Evolutionary conservation across 1,284 basidiomycete genomes (phyloP), one percentile per base, ranked within the genome.

Genomic region (Limonomyces culmigenus): DNA sequence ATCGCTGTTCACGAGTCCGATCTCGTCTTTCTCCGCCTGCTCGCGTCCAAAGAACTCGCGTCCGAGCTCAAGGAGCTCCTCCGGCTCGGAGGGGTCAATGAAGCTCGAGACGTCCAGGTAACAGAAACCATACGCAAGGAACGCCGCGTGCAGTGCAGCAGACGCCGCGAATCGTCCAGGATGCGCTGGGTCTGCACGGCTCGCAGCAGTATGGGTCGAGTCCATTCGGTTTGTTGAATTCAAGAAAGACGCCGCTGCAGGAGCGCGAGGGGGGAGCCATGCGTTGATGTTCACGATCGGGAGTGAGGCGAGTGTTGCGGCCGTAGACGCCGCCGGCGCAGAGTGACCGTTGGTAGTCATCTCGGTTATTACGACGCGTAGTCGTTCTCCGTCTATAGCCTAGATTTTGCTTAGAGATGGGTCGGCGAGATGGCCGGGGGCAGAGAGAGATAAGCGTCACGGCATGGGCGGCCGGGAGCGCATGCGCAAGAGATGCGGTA

Each of bases 81-180:
- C 67, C n/a, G 77, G 65, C 45, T 86, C 77, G 0, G 56, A 48
- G 0, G 55, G 53, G 29, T 71, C 57, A 14, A 74, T 53, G 44
- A 64, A 79, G 2, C 62, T 54, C 6, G 68, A 66, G 30, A 87
- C 63, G 39, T 80, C 67, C 34, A 91, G 62, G 51, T 91, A 92
- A 57, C 91, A 87, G 63, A 91, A 91, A 0, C 86, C 87, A 39
- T 73, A 83, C 39, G 80, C 60, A 14, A 76, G 48, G 48, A 83
- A 88, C 11, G 84, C 85, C 1, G 57, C 49, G 49, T 89, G 84
- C 8, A 89, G 54, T 0, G 70, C 67, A 14, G 62, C 58, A 3
- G 79, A 70, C 0, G 67, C 64, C 2, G 62, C 56, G 11, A 59
- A 49, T 20, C 70, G 52, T 13, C 51, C 48, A 33, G 60, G 53